Conservation (phyloP, 129 eudicot species). For the Cynara cardunculus region DNA sequence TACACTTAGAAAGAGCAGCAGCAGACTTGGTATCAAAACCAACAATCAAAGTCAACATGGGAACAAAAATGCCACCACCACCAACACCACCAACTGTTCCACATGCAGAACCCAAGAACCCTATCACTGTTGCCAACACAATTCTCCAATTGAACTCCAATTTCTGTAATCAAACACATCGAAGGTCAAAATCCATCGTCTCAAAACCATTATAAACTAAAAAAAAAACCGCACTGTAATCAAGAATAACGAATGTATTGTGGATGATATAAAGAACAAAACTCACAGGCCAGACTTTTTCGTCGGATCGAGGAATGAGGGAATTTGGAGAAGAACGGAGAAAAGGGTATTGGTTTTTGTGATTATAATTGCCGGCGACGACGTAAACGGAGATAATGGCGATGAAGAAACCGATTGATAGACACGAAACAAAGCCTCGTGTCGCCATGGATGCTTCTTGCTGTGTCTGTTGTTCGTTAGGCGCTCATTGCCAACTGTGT, state of each 20-base stretch:
- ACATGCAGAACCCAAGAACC: slow-evolving; percentile 87
- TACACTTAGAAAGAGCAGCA: slow-evolving; percentile 97
- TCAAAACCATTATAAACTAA: background rate
- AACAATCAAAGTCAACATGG: slow-evolving; percentile 77
- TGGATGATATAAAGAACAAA: background rate
- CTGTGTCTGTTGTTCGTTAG: background rate
- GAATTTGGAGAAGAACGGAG: slow-evolving; percentile 8
- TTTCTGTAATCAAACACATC: slow-evolving; percentile 38
- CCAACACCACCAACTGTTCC: slow-evolving; percentile 99
- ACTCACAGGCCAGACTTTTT: slow-evolving; percentile 84
- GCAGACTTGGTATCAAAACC: slow-evolving; percentile 98
- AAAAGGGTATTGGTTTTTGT: slow-evolving; percentile 10
- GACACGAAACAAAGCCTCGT: slow-evolving; percentile 44
- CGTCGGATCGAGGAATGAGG: slow-evolving; percentile 10
- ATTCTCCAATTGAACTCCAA: slow-evolving; percentile 81
- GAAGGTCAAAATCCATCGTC: background rate
- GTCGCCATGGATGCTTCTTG: slow-evolving; percentile 45
- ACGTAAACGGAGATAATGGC: slow-evolving; percentile 42
- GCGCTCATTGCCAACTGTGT: background rate
- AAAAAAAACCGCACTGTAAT: no score
- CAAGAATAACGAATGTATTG: no score
- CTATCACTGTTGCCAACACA: slow-evolving; percentile 71
- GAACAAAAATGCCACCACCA: slow-evolving; percentile 98
- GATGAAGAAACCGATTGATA: slow-evolving; percentile 39
- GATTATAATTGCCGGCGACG: slow-evolving; percentile 26